phyloP scores from a whole-genome alignment of 2,329 filamentous ascomycete genomes.

The Taxawa tesnikishii region DNA sequence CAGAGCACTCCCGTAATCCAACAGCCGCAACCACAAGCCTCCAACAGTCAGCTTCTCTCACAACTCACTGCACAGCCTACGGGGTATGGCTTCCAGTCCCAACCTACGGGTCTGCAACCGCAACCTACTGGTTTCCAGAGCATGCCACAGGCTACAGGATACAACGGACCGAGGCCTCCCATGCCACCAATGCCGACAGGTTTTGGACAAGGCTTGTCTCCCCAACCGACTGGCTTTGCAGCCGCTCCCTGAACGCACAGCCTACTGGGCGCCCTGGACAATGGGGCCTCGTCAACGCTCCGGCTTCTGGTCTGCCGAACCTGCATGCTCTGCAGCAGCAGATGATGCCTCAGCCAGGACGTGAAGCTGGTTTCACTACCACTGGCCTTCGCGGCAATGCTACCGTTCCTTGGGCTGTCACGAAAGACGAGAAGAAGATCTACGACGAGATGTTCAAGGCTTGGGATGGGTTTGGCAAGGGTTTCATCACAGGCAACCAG shows the following conservation, averaged over 20 bases:
- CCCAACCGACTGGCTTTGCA: constrained; percentile 52
- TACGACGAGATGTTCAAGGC: constrained; percentile 92
- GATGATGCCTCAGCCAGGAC: constrained; percentile 94
- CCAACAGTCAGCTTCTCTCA: constrained; percentile 50
- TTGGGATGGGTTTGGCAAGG: constrained; percentile 91
- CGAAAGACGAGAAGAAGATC: constrained; percentile 94
- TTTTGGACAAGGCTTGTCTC: constrained; percentile 51
- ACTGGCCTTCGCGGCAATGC: constrained; percentile 84
- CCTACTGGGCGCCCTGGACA: constrained; percentile 87
- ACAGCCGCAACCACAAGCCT: constrained; percentile 44
- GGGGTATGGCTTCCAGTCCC: constrained; percentile 36
- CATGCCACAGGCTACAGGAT: constrained; percentile 62
- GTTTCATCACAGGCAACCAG: constrained; percentile 80
- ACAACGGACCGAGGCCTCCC: constrained; percentile 65
- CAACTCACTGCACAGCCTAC: constrained; percentile 43
- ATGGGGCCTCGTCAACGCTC: constrained; percentile 96
- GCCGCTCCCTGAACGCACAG: constrained; percentile 66
- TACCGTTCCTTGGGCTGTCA: constrained; percentile 95
- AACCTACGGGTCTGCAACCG: constrained; percentile 53
- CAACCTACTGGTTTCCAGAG: constrained; percentile 39
- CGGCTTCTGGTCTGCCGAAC: constrained; percentile 77
- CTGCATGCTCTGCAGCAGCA: constrained; percentile 84
- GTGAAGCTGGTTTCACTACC: constrained; percentile 78
- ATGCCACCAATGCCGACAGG: constrained; percentile 72
- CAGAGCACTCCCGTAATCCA: constrained; percentile 42